Evolutionary conservation across 129 eudicot genomes (phyloP).

Genomic region (Dittrichia graveolens): DNA sequence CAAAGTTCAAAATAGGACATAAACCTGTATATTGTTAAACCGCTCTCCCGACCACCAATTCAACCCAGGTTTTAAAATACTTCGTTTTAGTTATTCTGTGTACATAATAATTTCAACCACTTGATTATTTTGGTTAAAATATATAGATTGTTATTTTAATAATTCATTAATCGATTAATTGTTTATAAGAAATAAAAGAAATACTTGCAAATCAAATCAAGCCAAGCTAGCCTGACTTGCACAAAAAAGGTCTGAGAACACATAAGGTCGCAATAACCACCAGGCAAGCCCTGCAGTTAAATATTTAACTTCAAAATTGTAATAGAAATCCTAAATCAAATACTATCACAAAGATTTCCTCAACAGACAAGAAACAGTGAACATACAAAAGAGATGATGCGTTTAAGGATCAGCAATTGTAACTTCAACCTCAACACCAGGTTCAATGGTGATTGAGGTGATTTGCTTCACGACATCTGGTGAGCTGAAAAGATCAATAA

Average conservation of each 20-base stretch:
- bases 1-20: no score
- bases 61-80: no score
- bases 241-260: conserved; percentile 6
- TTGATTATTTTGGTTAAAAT: no score
- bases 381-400: conserved; percentile 8
- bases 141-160: no score
- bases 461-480: conserved; percentile 36
- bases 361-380: neutral
- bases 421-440: conserved; percentile 50
- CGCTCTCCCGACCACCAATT: no score
- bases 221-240: neutral
- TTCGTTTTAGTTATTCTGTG: no score
- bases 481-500: conserved; percentile 33
- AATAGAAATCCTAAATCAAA: conserved; percentile 24
- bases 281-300: conserved; percentile 19
- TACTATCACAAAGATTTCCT: neutral
- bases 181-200: no score
- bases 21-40: no score
- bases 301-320: conserved; percentile 23
- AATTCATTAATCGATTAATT: no score
- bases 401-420: conserved; percentile 71
- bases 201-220: no score
- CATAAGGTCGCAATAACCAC: neutral
- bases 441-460: conserved; percentile 39
- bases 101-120: no score